A percentile compares a stretch with the other conserved stretches of the same genome.
These are phyloP conservation scores for Trichophyton rubrum DNA, from an alignment of 2,329 filamentous ascomycete species.

Conservation along the genomic window DNA sequence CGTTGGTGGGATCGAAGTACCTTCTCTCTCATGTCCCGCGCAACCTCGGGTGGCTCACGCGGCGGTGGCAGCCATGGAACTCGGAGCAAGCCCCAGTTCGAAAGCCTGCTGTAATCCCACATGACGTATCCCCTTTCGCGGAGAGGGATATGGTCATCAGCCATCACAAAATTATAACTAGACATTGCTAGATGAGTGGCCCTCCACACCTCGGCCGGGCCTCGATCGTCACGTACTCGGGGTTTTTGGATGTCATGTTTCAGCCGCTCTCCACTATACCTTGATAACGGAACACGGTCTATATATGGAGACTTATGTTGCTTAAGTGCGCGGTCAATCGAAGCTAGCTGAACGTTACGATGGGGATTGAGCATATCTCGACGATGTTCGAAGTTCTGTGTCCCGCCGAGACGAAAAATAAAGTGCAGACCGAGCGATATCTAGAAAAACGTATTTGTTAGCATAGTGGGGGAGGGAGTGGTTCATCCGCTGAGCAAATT, in stretches of 20 bases:
- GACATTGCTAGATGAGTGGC: background rate
- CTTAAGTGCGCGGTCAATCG: background rate
- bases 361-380: background rate
- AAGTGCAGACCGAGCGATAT: background rate
- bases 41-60: background rate
- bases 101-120: slow-evolving; percentile 7
- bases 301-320: background rate
- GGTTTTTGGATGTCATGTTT: background rate
- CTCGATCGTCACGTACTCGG: background rate
- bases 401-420: background rate
- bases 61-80: background rate
- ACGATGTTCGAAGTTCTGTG: background rate
- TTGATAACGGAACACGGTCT: background rate
- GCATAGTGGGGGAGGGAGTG: background rate
- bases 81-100: slow-evolving; percentile 7
- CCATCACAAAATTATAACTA: background rate
- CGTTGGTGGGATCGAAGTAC: background rate
- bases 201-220: background rate
- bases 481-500: no score
- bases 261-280: background rate
- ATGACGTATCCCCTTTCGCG: slow-evolving; percentile 9
- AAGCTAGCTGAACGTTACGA: background rate
- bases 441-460: background rate
- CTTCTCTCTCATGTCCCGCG: background rate
- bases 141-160: slow-evolving; percentile 1